Evolutionary conservation across 2,329 filamentous ascomycete species (phyloP).

Genomic region (Cercospora sp.): DNA sequence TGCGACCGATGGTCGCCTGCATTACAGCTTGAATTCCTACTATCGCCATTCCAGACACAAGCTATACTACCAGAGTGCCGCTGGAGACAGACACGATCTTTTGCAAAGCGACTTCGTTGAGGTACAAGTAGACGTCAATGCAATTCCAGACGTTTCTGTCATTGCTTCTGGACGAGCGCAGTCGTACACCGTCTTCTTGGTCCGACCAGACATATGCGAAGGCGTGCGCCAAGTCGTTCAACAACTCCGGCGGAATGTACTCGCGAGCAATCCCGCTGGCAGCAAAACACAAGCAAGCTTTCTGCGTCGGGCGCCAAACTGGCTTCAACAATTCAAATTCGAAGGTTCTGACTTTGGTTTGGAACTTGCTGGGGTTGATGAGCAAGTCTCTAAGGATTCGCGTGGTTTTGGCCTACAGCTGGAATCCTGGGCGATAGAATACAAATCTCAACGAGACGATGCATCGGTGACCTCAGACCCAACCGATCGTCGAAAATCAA

Average conservation of each 20-base stretch:
- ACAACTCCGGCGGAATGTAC: constrained; percentile 71
- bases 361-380: constrained; percentile 86
- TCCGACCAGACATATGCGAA: constrained; percentile 87
- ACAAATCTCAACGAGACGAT: constrained; percentile 72
- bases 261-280: constrained; percentile 51
- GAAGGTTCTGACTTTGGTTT: constrained; percentile 87
- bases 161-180: constrained; percentile 76
- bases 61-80: constrained; percentile 90
- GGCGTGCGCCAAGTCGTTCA: constrained; percentile 88
- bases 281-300: constrained; percentile 59
- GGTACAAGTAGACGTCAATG: constrained; percentile 78
- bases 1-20: constrained; percentile 74
- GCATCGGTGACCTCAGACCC: constrained; percentile 37
- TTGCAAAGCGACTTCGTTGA: constrained; percentile 87
- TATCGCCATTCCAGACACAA: constrained; percentile 82
- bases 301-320: constrained; percentile 74
- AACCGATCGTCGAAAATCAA: constrained; percentile 64
- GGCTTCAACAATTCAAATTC: constrained; percentile 80
- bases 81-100: constrained; percentile 79
- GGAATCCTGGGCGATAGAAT: constrained; percentile 84
- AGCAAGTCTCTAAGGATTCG: constrained; percentile 76
- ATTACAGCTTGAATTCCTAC: constrained; percentile 82
- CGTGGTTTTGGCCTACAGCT: constrained; percentile 83
- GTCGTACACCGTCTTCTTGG: constrained; percentile 84
- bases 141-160: constrained; percentile 81